A percentile compares a stretch with the other conserved stretches of the same genome.
These are phyloP conservation scores for Geotrichum aggregatum DNA, from an alignment of 1,139 yeast genomes.

Conservation along the genomic window DNA sequence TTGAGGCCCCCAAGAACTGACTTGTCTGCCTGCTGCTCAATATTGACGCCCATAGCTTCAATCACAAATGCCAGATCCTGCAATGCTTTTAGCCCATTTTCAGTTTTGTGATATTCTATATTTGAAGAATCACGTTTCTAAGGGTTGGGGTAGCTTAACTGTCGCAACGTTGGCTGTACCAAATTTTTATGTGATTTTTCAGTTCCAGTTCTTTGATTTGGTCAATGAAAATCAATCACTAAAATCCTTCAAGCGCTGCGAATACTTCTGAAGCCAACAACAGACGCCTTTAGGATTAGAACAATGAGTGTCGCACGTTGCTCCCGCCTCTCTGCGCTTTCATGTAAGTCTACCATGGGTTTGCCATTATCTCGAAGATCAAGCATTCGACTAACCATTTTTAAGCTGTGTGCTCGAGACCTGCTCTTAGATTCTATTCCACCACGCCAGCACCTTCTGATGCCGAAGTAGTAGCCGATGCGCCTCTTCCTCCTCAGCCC, in stretches of 20 bases:
- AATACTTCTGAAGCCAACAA: not conserved
- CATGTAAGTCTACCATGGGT: slow-evolving; percentile 4
- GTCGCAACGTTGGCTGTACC: slow-evolving; percentile 11
- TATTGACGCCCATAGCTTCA: slow-evolving; percentile 3
- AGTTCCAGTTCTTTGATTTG: slow-evolving; percentile 16
- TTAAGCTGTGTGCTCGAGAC: slow-evolving; percentile 14
- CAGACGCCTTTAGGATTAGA: not conserved
- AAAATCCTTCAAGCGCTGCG: slow-evolving; percentile 1
- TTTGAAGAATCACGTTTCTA: not conserved
- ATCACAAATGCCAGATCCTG: not conserved
- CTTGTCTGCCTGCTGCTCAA: not conserved
- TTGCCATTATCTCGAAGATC: no score
- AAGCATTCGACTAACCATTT: not conserved
- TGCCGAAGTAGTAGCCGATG: slow-evolving; percentile 4
- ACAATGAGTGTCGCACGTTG: slow-evolving; percentile 18
- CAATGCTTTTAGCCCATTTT: not conserved
- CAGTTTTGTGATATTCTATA: not conserved
- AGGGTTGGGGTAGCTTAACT: slow-evolving; percentile 6
- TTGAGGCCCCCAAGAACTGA: not conserved
- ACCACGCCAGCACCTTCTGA: slow-evolving; percentile 7
- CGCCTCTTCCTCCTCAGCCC: slow-evolving; percentile 15
- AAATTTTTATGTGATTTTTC: slow-evolving; percentile 13
- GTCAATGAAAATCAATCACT: slow-evolving; percentile 1
- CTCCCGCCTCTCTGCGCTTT: slow-evolving; percentile 14
- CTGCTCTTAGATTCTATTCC: slow-evolving; percentile 19